Evolutionary conservation across 139 green algal species (phyloP).

Genomic region (Desmodesmus armatus): DNA sequence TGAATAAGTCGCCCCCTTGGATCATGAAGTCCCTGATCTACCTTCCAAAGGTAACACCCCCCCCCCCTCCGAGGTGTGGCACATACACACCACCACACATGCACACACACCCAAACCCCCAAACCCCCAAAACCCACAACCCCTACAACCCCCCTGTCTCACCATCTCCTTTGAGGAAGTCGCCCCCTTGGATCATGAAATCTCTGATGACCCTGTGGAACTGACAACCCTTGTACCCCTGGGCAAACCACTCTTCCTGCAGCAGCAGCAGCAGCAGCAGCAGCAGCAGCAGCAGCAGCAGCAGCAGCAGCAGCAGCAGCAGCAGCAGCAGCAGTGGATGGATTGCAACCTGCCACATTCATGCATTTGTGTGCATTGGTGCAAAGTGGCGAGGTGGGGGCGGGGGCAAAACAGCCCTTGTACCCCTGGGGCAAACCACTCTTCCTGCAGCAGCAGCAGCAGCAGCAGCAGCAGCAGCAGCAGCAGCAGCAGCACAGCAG

Average conservation of each 20-base stretch:
- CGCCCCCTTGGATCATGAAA: conserved; percentile 97
- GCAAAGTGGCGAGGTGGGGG: no score
- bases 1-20: conserved; percentile 95
- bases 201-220: conserved; percentile 99
- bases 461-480: neutral
- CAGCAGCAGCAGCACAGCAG: neutral
- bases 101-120: neutral
- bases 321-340: neutral
- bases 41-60: conserved; percentile 90
- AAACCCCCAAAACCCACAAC: no score
- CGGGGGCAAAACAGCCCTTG: neutral
- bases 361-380: no score
- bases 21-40: conserved; percentile 99
- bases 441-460: neutral
- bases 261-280: neutral
- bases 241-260: conserved; percentile 84
- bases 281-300: neutral
- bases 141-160: neutral
- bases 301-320: conserved; percentile 10
- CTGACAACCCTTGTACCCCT: conserved; percentile 80
- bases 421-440: neutral
- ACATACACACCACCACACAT: neutral
- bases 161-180: conserved; percentile 89
- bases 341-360: neutral
- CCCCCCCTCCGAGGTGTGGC: no score